phyloP scores from a whole-genome alignment of 176 grass and related monocot genomes.

The Ampelocalamus luodianensis region DNA sequence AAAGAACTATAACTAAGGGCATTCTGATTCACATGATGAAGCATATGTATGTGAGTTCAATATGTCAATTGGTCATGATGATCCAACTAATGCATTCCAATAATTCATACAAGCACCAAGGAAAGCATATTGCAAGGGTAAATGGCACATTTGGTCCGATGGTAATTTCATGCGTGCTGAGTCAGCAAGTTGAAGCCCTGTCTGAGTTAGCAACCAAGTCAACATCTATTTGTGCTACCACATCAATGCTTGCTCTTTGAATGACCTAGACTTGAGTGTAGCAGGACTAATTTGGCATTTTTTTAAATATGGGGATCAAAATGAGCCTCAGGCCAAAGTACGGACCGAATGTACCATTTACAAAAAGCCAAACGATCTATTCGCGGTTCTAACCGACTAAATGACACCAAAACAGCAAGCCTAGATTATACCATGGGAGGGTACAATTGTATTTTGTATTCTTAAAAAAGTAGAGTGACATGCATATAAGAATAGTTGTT shows the following conservation, averaged over 20 bases:
- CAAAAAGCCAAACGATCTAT: neutral
- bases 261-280: neutral
- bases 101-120: conserved; percentile 5
- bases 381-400: neutral
- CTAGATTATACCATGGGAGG: neutral
- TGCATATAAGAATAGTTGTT: neutral
- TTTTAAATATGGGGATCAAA: neutral
- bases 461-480: neutral
- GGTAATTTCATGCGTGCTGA: neutral
- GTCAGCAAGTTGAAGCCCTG: neutral
- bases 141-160: neutral
- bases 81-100: conserved; percentile 6
- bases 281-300: neutral
- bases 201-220: conserved; percentile 7
- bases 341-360: neutral
- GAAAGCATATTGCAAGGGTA: neutral
- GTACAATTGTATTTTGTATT: neutral
- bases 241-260: neutral
- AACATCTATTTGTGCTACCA: neutral
- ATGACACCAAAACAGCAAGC: neutral
- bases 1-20: conserved; percentile 1
- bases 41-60: conserved; percentile 9
- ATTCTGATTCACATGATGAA: conserved; percentile 10
- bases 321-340: neutral
- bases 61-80: conserved; percentile 14